Conservation (phyloP, 495 filamentous ascomycete species). For the Aspergillus incahuasiensis region DNA sequence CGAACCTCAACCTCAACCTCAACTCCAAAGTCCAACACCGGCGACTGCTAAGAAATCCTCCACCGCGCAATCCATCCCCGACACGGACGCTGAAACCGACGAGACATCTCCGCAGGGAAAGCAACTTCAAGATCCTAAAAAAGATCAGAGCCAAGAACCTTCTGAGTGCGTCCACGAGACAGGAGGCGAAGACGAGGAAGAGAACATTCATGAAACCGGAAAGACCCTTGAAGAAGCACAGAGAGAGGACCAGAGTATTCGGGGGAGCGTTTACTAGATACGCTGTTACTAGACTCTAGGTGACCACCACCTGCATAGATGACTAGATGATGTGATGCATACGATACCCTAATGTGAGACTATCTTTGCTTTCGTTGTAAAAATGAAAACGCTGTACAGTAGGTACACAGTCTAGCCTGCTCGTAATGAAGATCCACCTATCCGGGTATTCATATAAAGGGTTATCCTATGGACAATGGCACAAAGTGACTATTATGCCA, state of each 20-base stretch:
- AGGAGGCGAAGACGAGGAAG: background rate
- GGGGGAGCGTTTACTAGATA: conserved; percentile 35
- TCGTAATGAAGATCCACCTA: too few species aligned
- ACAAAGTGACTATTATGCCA: too few species aligned
- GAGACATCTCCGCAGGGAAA: background rate
- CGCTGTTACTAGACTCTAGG: background rate
- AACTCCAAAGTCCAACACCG: background rate
- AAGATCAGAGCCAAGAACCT: background rate
- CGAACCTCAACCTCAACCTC: background rate
- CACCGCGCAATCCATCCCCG: background rate
- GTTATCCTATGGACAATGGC: too few species aligned
- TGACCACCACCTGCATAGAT: background rate
- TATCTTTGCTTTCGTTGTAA: background rate
- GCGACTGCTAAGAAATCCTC: background rate
- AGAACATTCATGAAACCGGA: background rate
- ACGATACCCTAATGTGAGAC: background rate
- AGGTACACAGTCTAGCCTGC: too few species aligned
- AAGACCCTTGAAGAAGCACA: background rate
- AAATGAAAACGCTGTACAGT: too few species aligned
- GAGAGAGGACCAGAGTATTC: conserved; percentile 34
- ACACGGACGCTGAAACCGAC: conserved; percentile 9
- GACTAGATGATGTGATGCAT: background rate
- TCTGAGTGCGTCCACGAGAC: background rate
- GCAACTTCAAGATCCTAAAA: background rate
- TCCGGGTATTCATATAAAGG: too few species aligned